Base-by-base conservation (phyloP, 129 eudicot species). In the Cynara cardunculus region DNA sequence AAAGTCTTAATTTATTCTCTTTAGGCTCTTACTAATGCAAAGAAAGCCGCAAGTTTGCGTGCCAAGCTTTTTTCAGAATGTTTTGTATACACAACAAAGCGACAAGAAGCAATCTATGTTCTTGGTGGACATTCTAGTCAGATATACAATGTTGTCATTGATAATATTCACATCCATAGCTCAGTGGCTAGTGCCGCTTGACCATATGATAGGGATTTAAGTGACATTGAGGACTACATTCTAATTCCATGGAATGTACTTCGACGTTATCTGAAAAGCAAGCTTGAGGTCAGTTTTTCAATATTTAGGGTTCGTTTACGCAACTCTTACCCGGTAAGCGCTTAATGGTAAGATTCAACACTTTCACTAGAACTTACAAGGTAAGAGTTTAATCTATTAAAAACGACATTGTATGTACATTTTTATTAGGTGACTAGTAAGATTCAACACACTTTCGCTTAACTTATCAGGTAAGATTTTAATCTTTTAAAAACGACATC, bases 201-300 rank as follows among this genome's bases (percentile, higher is more conserved):
- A 88, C 41, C 56, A 18, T 56, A 26, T 25, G 71, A 59, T 32
- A 30, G 25, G 72, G 53, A 35, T 27, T 61, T 86, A 72, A 66
- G 62, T 46, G 83, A 85, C 49, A 70, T 76, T 69, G 91, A 89
- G 34, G 81, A 79, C 79, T 71, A 75, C 31, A 28, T 76, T 59
- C 86, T 91, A 76, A 91, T 89, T 83, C 93, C 96, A n/a, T 91
- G 96, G 96, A 91, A 85, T 79, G 91, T 87, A 69, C 91, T 91
- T 30, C 85, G 85, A 30, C 83, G 91, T 87, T 91, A 87, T 77
- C 93, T 89, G 73, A 91, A 91, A 80, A 91, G 96, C 88, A 78
- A 73, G 71, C 75, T 88, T 49, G 92, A 89, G 96, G 96, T 89
- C 75, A 18, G 67, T 25, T 67, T 69, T 69, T 10, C 59, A 27